These are phyloP conservation scores for Chrysosporium keratinophilum DNA, from an alignment of 2,329 filamentous ascomycete species.

Conservation along the genomic window DNA sequence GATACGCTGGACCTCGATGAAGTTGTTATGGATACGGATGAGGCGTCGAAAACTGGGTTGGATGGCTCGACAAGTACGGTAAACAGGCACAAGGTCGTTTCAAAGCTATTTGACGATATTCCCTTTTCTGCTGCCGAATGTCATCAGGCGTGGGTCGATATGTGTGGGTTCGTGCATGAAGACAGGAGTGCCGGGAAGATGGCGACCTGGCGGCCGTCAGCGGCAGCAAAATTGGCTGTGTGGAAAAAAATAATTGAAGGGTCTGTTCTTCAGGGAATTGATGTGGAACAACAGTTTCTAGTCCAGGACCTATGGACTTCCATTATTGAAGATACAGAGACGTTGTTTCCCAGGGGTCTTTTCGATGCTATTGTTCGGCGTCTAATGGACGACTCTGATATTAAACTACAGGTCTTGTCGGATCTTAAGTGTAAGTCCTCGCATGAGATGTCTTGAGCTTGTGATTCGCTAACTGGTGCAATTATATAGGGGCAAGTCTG, in stretches of 20 bases:
- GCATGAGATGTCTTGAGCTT: not conserved
- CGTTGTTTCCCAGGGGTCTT: constrained; percentile 25
- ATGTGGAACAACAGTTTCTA: constrained; percentile 35
- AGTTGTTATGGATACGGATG: constrained; percentile 13
- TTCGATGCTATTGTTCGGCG: constrained; percentile 33
- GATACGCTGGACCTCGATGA: constrained; percentile 15
- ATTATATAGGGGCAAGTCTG: constrained; percentile 31
- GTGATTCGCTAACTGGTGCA: constrained; percentile 1
- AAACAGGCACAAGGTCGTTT: constrained; percentile 26
- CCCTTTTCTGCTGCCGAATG: constrained; percentile 46
- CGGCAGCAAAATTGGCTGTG: constrained; percentile 37
- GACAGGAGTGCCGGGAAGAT: constrained; percentile 11
- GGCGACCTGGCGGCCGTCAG: constrained; percentile 39
- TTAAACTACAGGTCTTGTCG: constrained; percentile 17
- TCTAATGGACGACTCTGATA: constrained; percentile 23
- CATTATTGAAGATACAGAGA: constrained; percentile 28
- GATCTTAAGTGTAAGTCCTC: constrained; percentile 31
- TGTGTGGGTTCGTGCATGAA: constrained; percentile 44
- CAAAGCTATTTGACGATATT: constrained; percentile 39
- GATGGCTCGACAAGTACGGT: constrained; percentile 9
- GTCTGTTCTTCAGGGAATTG: constrained; percentile 31
- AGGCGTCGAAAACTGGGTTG: constrained; percentile 8
- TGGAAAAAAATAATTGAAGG: constrained; percentile 40
- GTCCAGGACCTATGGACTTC: constrained; percentile 34
- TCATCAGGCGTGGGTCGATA: constrained; percentile 39